Evolutionary conservation across 345 rosid genomes (phyloP).

Genomic region (Aegle marmelos): DNA sequence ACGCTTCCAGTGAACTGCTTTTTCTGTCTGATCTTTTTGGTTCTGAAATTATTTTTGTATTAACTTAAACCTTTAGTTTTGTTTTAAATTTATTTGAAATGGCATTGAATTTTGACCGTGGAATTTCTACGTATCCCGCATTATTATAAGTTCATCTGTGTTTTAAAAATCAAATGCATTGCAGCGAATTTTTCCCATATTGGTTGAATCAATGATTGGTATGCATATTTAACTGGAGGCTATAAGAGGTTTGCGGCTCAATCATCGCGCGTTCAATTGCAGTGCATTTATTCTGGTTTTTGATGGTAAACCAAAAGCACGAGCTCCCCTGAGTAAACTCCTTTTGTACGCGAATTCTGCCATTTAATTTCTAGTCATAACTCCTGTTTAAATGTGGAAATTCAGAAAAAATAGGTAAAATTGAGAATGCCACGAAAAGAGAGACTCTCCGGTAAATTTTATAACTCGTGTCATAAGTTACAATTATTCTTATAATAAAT

Average conservation of each 20-base stretch:
- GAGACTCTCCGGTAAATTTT: neutral
- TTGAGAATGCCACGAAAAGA: too few species aligned
- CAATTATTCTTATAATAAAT: neutral
- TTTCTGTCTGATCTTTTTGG: neutral
- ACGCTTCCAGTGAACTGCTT: neutral
- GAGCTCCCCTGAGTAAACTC: neutral
- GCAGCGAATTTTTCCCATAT: too few species aligned
- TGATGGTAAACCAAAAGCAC: neutral
- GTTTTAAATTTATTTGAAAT: neutral
- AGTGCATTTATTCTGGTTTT: too few species aligned
- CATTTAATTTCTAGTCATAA: neutral
- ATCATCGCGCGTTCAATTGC: too few species aligned
- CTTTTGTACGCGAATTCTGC: neutral
- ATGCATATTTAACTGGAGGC: too few species aligned
- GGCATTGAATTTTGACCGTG: slow-evolving; percentile 1
- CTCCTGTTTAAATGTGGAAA: too few species aligned
- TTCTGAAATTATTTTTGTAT: neutral
- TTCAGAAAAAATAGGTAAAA: too few species aligned
- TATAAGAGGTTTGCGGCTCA: too few species aligned
- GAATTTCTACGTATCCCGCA: neutral
- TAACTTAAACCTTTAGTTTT: neutral
- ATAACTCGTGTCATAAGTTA: neutral
- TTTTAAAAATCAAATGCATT: neutral
- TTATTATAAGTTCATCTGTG: neutral
- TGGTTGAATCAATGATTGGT: too few species aligned